A percentile compares a stretch with the other conserved stretches of the same genome.
Conservation (phyloP, 768 basidiomycete species). For the Russula lepida region DNA sequence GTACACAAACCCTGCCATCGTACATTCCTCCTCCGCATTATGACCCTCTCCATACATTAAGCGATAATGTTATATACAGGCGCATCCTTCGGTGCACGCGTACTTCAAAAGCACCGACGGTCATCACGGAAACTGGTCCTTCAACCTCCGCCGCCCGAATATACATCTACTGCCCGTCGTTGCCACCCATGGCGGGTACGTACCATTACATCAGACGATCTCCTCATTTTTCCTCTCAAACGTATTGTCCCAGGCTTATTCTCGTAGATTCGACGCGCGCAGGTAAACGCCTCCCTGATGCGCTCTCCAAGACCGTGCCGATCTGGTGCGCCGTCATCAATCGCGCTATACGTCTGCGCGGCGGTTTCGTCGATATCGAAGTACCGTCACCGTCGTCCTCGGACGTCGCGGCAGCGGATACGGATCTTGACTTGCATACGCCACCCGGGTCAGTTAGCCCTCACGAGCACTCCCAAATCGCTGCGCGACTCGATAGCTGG, state of each 20-base stretch:
- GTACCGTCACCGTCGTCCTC: not conserved
- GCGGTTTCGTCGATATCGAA: not conserved
- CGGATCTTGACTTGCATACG: slow-evolving; percentile 45
- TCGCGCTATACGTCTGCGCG: slow-evolving; percentile 38
- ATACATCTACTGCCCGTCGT: slow-evolving; percentile 63
- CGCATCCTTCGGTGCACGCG: slow-evolving; percentile 34
- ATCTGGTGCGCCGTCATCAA: slow-evolving; percentile 94
- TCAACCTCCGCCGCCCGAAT: slow-evolving; percentile 79
- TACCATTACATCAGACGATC: not conserved
- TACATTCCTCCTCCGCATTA: slow-evolving; percentile 26
- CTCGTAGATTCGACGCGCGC: slow-evolving; percentile 89
- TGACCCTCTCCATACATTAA: slow-evolving; percentile 3
- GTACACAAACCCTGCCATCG: slow-evolving; percentile 73
- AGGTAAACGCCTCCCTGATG: slow-evolving; percentile 92
- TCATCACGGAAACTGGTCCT: slow-evolving; percentile 76
- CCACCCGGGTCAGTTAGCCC: slow-evolving; percentile 58
- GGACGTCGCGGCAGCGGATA: slow-evolving; percentile 33
- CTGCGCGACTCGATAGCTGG: slow-evolving; percentile 56
- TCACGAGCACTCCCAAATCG: slow-evolving; percentile 79
- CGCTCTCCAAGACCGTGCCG: slow-evolving; percentile 81
- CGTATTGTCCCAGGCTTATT: slow-evolving; percentile 44
- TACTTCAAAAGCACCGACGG: slow-evolving; percentile 95
- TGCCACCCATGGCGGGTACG: slow-evolving; percentile 50
- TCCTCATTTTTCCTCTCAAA: not conserved
- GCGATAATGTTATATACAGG: slow-evolving; percentile 24